Evolutionary conservation across 768 basidiomycete genomes (phyloP).

Genomic region (Lactarius pseudohatsudake): DNA sequence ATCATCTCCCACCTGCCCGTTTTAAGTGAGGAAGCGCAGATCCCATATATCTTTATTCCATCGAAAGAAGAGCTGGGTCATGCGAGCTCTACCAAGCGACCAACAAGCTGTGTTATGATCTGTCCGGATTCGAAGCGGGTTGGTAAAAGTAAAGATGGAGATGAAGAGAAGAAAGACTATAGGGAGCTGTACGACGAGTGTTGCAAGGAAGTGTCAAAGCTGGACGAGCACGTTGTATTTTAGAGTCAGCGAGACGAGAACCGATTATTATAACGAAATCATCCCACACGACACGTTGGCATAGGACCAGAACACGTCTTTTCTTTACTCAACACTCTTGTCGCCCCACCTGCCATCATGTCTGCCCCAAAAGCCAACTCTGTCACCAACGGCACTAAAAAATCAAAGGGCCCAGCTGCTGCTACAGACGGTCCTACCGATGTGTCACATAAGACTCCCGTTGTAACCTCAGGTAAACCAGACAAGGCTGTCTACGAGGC

Average conservation of each 20-base stretch:
- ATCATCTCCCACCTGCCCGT: slow-evolving; percentile 97
- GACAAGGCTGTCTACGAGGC: slow-evolving; percentile 83
- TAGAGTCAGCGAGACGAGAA: slow-evolving; percentile 8
- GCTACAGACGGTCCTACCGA: slow-evolving; percentile 48
- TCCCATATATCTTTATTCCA: slow-evolving; percentile 86
- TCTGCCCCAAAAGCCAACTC: slow-evolving; percentile 56
- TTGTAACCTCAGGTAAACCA: slow-evolving; percentile 55
- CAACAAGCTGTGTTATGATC: slow-evolving; percentile 96
- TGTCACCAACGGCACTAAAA: slow-evolving; percentile 41
- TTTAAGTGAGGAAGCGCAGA: slow-evolving; percentile 88
- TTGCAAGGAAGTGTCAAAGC: slow-evolving; percentile 77
- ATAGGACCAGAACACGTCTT: slow-evolving; percentile 27
- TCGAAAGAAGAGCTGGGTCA: slow-evolving; percentile 96
- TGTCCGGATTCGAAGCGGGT: slow-evolving; percentile 81
- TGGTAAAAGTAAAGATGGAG: slow-evolving; percentile 56
- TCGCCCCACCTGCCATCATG: slow-evolving; percentile 29
- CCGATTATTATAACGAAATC: slow-evolving; percentile 10
- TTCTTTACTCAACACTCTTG: slow-evolving; percentile 14
- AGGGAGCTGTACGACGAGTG: slow-evolving; percentile 85
- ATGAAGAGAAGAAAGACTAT: slow-evolving; percentile 78
- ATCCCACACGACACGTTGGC: slow-evolving; percentile 4
- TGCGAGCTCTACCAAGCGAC: slow-evolving; percentile 95
- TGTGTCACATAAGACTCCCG: slow-evolving; percentile 31
- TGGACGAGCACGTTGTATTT: slow-evolving; percentile 65
- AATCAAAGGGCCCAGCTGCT: slow-evolving; percentile 26